Percentiles rank a stretch among this genome's conserved stretches.
Evolutionary conservation across 345 rosid species (phyloP).

Genomic region (Microthlaspi erraticum): DNA sequence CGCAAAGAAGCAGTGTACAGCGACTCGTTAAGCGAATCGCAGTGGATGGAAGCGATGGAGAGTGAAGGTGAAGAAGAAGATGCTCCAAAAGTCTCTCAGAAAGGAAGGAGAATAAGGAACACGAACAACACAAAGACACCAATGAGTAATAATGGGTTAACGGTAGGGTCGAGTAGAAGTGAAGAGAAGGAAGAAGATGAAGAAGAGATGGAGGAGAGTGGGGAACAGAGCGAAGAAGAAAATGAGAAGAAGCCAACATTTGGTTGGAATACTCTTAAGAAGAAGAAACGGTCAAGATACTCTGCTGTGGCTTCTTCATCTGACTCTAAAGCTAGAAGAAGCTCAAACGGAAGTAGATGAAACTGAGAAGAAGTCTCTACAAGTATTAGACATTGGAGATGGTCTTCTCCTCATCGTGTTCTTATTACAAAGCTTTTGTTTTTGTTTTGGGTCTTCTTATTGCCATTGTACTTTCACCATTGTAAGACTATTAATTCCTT

Average conservation of each 20-base stretch:
- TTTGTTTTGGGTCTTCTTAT: too few relatives aligned
- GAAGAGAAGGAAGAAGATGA: slow-evolving; percentile 54
- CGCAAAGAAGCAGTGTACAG: slow-evolving; percentile 75
- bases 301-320: slow-evolving; percentile 57
- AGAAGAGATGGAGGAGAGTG: slow-evolving; percentile 34
- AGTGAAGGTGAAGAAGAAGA: slow-evolving; percentile 71
- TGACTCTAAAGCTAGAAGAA: slow-evolving; percentile 63
- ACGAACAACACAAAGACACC: slow-evolving; percentile 41
- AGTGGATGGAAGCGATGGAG: slow-evolving; percentile 90
- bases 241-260: slow-evolving; percentile 50
- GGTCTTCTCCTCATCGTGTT: background rate
- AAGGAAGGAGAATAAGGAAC: slow-evolving; percentile 50
- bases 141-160: slow-evolving; percentile 39
- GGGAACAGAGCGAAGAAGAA: slow-evolving; percentile 40
- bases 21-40: slow-evolving; percentile 76
- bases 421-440: too few relatives aligned
- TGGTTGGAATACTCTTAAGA: slow-evolving; percentile 73
- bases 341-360: slow-evolving; percentile 49
- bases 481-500: too few relatives aligned
- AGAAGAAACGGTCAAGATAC: slow-evolving; percentile 79
- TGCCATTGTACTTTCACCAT: too few relatives aligned
- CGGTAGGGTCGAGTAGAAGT: slow-evolving; percentile 52
- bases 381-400: background rate
- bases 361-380: background rate
- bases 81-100: slow-evolving; percentile 45